Base-by-base conservation (phyloP, 495 filamentous ascomycete genomes). In the Penicillium bovifimosum region DNA sequence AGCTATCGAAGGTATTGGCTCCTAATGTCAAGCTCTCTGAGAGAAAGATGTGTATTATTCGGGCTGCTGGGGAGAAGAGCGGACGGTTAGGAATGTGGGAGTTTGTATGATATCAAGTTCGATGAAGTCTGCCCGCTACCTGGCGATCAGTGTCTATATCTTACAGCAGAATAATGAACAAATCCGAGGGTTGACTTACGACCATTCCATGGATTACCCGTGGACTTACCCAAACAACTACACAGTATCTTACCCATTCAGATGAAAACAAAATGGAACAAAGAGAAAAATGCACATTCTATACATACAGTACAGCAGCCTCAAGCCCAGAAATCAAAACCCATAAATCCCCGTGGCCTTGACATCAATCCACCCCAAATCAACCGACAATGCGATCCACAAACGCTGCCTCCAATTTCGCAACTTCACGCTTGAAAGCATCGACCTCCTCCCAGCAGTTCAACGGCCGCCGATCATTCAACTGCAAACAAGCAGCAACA, bases 401-500 rank as follows among this genome's bases (percentile, higher is more conserved):
- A 80, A 95, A 97, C 16, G 76, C 78, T 67, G 81, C 85, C 77
- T 97, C 92, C 69, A 96, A 64, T 65, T 75, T 79, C 42, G 88
- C 80, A 27, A 96, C 91, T 76, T 95, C 90, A 59, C 77, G 77
- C 79, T 87, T 93, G 61, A 98, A 98, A 27, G 73, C 77, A 70
- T 90, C 87, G 16, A 97, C 91, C 79, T 98, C 95, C 69, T 82
- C 79, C 86, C 89, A 97, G 78, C 93, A 98, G 77, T 97, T 85
- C 66, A 98, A 70, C 65, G 93, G 95, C 70, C 90, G 79, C 45
- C 91, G 76, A 63, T 97, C 92, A 73, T 96, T 86, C 63, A 83
- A 76, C 57, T 86, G 74, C 76, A 98, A 75, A 69, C 93, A 98
- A 41, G 80, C 78, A 54, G 93, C 81, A 42, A 98, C 86, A 54